Evolutionary conservation across 345 rosid species (phyloP).

Genomic region (Chamaenerion angustifolium): DNA sequence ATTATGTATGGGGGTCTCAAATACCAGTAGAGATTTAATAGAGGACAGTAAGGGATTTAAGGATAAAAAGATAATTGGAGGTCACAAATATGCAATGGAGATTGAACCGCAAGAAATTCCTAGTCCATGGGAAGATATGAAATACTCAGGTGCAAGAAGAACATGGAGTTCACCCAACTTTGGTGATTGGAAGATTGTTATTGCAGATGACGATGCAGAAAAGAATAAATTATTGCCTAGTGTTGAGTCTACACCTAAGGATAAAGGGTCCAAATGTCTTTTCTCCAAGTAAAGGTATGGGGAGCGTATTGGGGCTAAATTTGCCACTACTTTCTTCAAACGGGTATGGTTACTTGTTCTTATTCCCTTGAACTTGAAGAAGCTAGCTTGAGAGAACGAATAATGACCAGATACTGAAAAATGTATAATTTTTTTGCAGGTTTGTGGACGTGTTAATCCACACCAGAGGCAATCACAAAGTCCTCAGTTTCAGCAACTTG

Average conservation of each 20-base stretch:
- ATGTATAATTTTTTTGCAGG: slow-evolving; percentile 15
- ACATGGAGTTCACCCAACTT: slow-evolving; percentile 61
- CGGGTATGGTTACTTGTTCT: slow-evolving; percentile 21
- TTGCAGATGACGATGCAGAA: slow-evolving; percentile 27
- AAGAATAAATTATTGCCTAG: slow-evolving; percentile 13
- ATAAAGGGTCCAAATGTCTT: slow-evolving; percentile 36
- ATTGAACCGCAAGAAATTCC: no score
- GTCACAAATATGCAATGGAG: no score
- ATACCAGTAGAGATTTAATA: no score
- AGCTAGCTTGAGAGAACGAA: no score
- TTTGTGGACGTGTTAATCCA: slow-evolving; percentile 24
- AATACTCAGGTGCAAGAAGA: slow-evolving; percentile 27
- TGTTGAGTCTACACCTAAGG: slow-evolving; percentile 54
- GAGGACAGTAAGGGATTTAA: no score
- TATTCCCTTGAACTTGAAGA: no score
- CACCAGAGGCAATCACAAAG: slow-evolving; percentile 32
- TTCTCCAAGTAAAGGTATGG: slow-evolving; percentile 43
- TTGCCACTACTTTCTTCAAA: slow-evolving; percentile 21
- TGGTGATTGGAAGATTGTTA: no score
- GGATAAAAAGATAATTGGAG: no score
- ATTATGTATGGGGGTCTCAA: no score
- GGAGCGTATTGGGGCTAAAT: slow-evolving; percentile 24
- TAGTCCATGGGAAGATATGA: slow-evolving; percentile 17
- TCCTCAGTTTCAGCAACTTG: slow-evolving; percentile 29
- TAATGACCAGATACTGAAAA: no score